Evolutionary conservation across 2,329 filamentous ascomycete genomes (phyloP), one percentile per base, ranked within the genome.

Genomic region (Arthroderma sp.): DNA sequence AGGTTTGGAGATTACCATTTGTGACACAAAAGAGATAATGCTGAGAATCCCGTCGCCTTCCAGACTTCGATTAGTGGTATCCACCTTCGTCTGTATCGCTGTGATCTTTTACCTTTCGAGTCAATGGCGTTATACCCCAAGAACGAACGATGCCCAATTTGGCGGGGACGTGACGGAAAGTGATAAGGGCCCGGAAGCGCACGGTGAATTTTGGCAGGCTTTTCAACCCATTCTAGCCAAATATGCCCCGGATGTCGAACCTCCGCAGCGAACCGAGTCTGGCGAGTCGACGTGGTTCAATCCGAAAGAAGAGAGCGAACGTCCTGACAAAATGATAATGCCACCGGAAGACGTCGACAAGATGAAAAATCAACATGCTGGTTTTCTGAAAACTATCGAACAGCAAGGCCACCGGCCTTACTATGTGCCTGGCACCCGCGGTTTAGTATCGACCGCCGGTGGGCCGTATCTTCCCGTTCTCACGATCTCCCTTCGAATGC

Each of bases 401-500:
- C 37, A 39, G 28, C 42, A 36, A n/a, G 36, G 41, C 11, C 42
- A 47, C 28, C 42, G 34, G 7, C 48, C 48, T 22, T 45, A 37
- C 29, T 56, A 51, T 41, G 47, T 48, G 28, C 42, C 38, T 53
- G 54, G 50, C 39, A 54, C 54, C 4, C 49, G 48, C 33, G 63
- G 63, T 8, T 55, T 66, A 38, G 62, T 63, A 6, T 57, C 58
- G 9, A 58, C 69, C 8, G 68, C 66, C 0, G 66, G 66, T 9
- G 65, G 63, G 1, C 50, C 57, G 10, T 69, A 68, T 46, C 54
- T 69, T 6, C 66, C 67, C 1, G 63, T 67, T 1, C 56, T 70
- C 36, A 58, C 67, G 5, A 64, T 68, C 4, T 68, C 66, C 1
- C 55, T 71, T 8, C 62, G 63, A 5, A 68, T 71, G 65, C 59